phyloP scores from a whole-genome alignment of 805 yeast species.

The Yarrowia bubula region DNA sequence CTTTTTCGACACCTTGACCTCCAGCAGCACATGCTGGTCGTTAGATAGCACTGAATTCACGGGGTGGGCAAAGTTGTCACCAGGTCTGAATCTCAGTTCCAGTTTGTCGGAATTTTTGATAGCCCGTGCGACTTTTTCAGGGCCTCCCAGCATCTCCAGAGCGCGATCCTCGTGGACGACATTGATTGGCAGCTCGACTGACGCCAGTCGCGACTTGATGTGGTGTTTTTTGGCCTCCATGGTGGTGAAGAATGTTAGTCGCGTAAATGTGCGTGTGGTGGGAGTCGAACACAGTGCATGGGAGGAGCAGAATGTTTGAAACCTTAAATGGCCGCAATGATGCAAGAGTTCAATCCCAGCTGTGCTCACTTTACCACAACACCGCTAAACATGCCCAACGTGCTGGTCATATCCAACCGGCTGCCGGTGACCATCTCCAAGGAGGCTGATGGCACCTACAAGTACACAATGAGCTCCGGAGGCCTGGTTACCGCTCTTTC shows the following conservation, averaged over 20 bases:
- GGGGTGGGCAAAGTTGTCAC: slow-evolving; percentile 50
- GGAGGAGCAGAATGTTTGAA: not conserved
- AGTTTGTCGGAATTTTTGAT: slow-evolving; percentile 35
- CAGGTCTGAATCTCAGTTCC: slow-evolving; percentile 41
- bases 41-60: slow-evolving; percentile 40
- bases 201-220: slow-evolving; percentile 39
- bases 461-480: slow-evolving; percentile 92
- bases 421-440: slow-evolving; percentile 89
- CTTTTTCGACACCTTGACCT: slow-evolving; percentile 38
- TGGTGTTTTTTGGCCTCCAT: slow-evolving; percentile 26
- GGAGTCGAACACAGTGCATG: slow-evolving; percentile 24
- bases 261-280: slow-evolving; percentile 6
- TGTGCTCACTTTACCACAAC: not conserved
- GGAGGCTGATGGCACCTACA: slow-evolving; percentile 60
- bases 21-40: slow-evolving; percentile 38
- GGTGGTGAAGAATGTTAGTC: not conserved
- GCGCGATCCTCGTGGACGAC: slow-evolving; percentile 52
- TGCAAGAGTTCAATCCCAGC: not conserved
- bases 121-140: slow-evolving; percentile 42
- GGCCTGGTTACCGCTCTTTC: slow-evolving; percentile 95
- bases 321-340: not conserved
- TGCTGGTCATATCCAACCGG: slow-evolving; percentile 89
- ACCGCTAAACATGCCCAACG: slow-evolving; percentile 51
- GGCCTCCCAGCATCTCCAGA: slow-evolving; percentile 51
- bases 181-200: slow-evolving; percentile 75